Evolutionary conservation across 1,139 yeast genomes (phyloP), one percentile per base, ranked within the genome.

Genomic region (Hyphopichia pseudoburtonii): DNA sequence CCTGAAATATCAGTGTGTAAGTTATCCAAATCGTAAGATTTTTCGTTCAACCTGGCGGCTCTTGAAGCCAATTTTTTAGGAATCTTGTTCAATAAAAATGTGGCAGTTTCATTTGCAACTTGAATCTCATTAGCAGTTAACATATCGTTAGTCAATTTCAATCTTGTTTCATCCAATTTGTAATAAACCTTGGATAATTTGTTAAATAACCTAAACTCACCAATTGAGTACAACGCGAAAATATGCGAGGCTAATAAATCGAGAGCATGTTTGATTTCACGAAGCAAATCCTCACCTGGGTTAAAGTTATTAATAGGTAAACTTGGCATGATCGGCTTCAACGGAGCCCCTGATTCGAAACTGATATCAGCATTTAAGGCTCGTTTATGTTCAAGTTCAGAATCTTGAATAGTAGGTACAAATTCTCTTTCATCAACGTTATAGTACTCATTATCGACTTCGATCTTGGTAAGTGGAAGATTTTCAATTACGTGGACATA

Each of bases 191-290:
- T 59, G 2, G 72, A 61, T 46, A 84, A 66, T 47, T 77, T 80
- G 43, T 71, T 69, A 60, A 76, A 82, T 35, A 82, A 68, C 29
- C 75, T 65, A 43, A 80, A 82, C 51, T 83, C 87, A 32, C 86
- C 86, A 48, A 78, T 76, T 0, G 90, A 77, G 58, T 84, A 84
- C 51, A 83, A 70, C 1, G 87, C 80, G 61, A 76, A 84, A 35
- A 83, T 74, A 51, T 83, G 86, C 4, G 84, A 71, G 11, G 79
- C 71, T 38, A 85, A 61, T 36, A 80, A 70, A 21, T 75, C 71
- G 47, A 83, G 60, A 2, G 83, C 73, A 21, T 81, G 73, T 23
- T 68, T 70, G 41, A 82, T 70, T 54, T 84, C 92, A 34, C 73
- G 76, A 8, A 73, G 54, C 39, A 83, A 57, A 33, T 51, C 48